Evolutionary conservation across 2,329 filamentous ascomycete species (phyloP).

Genomic region (Pseudocercospora macadamiae): DNA sequence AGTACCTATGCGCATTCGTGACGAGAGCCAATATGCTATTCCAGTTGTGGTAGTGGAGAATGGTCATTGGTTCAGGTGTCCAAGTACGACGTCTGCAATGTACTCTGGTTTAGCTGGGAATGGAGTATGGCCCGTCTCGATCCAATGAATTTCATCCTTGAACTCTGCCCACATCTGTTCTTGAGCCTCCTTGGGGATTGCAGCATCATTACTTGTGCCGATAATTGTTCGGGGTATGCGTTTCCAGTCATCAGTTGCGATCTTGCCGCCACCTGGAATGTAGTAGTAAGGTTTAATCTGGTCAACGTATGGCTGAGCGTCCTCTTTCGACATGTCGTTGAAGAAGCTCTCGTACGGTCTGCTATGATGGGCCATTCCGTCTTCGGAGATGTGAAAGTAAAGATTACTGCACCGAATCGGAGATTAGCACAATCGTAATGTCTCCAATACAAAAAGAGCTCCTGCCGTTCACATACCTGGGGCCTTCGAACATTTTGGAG

Average conservation of each 20-base stretch:
- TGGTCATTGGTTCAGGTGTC: neutral
- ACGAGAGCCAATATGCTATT: no score
- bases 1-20: no score
- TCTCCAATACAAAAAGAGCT: no score
- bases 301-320: constrained; percentile 16
- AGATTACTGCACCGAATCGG: no score
- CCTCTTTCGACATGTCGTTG: constrained; percentile 9
- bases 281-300: constrained; percentile 15
- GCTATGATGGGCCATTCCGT: constrained; percentile 1
- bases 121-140: constrained; percentile 18
- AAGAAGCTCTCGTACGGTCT: constrained; percentile 14
- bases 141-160: constrained; percentile 13
- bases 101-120: constrained; percentile 12
- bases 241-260: constrained; percentile 17
- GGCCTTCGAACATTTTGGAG: constrained; percentile 10
- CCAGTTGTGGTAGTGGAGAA: no score
- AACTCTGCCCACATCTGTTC: constrained; percentile 16
- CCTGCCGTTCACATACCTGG: no score
- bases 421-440: no score
- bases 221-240: constrained; percentile 12
- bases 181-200: neutral
- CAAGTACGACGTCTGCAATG: constrained; percentile 6
- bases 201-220: constrained; percentile 9
- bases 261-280: constrained; percentile 8
- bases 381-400: constrained; percentile 8